Evolutionary conservation across 345 rosid species (phyloP).

Genomic region (Gossypium thurberi): DNA sequence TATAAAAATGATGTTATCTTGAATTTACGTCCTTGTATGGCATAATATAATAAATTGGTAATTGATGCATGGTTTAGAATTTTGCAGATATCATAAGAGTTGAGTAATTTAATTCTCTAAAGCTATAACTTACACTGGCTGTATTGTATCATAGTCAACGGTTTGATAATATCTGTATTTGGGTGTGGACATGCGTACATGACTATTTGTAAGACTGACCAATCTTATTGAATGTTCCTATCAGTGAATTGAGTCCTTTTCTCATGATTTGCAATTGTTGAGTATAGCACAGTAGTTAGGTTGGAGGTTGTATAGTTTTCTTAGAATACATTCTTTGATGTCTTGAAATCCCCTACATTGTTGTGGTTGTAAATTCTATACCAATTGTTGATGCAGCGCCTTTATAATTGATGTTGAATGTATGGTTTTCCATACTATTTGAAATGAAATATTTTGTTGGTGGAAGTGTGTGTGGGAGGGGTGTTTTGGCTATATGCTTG

Average conservation of each 20-base stretch:
- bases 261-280: background rate
- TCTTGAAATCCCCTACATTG: background rate
- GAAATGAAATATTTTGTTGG: background rate
- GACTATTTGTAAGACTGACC: background rate
- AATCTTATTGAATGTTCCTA: too few relatives aligned
- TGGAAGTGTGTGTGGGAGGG: background rate
- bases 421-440: background rate
- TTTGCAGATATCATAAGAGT: background rate
- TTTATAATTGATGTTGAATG: background rate
- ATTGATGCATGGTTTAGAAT: background rate
- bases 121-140: too few relatives aligned
- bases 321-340: background rate
- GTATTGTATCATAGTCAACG: background rate
- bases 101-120: too few relatives aligned
- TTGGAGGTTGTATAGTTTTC: background rate
- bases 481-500: too few relatives aligned
- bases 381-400: background rate
- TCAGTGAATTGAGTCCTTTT: too few relatives aligned
- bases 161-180: background rate
- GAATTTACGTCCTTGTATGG: background rate
- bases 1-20: background rate
- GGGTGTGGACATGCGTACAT: background rate
- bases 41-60: background rate
- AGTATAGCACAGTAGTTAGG: background rate
- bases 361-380: background rate